Percentiles rank a stretch among this genome's conserved stretches.
These are phyloP conservation scores for Fusarium tricinctum DNA, from an alignment of 2,329 filamentous ascomycete genomes.

Conservation along the genomic window DNA sequence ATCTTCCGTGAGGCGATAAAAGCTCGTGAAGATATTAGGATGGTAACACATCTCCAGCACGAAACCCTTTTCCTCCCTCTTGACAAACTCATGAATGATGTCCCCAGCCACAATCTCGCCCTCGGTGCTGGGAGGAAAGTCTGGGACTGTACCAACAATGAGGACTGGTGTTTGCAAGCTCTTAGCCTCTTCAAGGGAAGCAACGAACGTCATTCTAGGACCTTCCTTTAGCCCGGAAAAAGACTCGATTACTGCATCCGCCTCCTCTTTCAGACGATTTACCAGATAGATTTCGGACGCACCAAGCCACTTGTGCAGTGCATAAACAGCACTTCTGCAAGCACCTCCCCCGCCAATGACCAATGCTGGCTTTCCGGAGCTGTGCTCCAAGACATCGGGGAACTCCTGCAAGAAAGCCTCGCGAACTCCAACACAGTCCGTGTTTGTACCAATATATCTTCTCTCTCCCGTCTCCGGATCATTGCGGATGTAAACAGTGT, in stretches of 20 bases:
- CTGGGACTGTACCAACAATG: slow-evolving; percentile 3
- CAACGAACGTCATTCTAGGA: neutral
- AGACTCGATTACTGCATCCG: neutral
- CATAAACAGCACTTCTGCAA: slow-evolving; percentile 5
- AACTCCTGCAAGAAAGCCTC: neutral
- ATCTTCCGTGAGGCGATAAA: neutral
- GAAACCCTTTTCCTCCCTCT: neutral
- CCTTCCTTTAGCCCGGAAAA: neutral
- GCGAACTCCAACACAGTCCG: neutral
- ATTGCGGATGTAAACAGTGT: slow-evolving; percentile 5
- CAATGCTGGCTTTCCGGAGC: neutral
- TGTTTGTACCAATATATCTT: slow-evolving; percentile 5
- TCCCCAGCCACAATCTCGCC: neutral
- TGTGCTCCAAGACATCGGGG: neutral
- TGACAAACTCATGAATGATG: neutral
- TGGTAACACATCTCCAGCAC: slow-evolving; percentile 14
- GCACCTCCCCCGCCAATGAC: slow-evolving; percentile 13
- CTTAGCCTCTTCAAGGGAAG: neutral
- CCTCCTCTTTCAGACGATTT: neutral
- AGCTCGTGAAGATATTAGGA: slow-evolving; percentile 2
- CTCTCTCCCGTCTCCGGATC: neutral
- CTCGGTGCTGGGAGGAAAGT: neutral
- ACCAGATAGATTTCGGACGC: slow-evolving; percentile 8
- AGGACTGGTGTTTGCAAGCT: neutral
- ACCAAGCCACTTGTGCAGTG: neutral